Conservation (phyloP, 1,139 yeast genomes). For the Geotrichum phurueaensis region DNA sequence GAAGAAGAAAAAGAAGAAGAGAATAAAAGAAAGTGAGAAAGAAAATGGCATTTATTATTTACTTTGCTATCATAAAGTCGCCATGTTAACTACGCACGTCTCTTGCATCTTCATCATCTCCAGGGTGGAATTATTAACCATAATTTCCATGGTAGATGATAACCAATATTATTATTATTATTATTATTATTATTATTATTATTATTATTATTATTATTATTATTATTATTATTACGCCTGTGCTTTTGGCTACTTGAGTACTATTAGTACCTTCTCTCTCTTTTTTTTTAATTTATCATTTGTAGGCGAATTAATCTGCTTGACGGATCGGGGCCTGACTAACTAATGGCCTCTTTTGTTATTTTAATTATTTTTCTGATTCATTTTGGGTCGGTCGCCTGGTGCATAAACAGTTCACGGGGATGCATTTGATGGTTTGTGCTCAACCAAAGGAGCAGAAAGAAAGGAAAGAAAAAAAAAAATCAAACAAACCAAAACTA, state of each 20-base stretch:
- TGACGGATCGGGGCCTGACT: too few relatives aligned
- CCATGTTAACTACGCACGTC: neutral
- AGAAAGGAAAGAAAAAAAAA: neutral
- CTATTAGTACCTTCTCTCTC: neutral
- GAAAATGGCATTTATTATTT: neutral
- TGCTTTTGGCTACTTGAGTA: neutral
- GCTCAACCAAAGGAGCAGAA: neutral
- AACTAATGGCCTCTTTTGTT: too few relatives aligned
- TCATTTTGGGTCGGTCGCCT: neutral
- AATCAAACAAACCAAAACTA: too few relatives aligned
- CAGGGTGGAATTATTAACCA: neutral
- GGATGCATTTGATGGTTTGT: neutral
- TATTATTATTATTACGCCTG: too few relatives aligned
- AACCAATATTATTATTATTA: neutral
- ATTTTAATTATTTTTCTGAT: neutral
- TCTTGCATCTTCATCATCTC: neutral
- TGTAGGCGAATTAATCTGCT: neutral
- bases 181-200: too few relatives aligned
- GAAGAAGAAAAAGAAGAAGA: neutral
- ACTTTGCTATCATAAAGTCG: neutral
- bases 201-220: too few relatives aligned
- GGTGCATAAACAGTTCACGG: neutral
- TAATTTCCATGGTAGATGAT: neutral
- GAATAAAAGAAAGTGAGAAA: neutral
- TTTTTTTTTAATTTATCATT: neutral